phyloP scores from a whole-genome alignment of 2,329 filamentous ascomycete genomes.

The Trichoderma guizhouense region DNA sequence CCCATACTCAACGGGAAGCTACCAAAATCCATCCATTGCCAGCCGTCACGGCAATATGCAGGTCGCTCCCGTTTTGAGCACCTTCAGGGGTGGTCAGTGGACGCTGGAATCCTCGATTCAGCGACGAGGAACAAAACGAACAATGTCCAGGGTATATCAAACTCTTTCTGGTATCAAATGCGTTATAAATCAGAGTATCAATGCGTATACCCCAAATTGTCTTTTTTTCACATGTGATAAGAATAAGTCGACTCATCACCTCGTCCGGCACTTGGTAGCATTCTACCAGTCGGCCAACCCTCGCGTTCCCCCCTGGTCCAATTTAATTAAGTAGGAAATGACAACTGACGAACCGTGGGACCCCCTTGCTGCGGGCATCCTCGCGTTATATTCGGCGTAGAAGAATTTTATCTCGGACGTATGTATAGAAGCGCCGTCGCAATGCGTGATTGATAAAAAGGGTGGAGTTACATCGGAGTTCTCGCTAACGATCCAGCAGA shows the following conservation, averaged over 20 bases:
- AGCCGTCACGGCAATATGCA: neutral
- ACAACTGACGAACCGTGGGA: neutral
- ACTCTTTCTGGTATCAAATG: neutral
- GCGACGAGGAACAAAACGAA: neutral
- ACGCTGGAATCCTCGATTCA: neutral
- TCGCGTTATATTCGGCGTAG: neutral
- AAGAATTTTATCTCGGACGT: no score
- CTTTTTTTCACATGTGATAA: neutral
- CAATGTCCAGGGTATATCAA: neutral
- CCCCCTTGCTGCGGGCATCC: neutral
- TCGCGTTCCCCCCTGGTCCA: neutral
- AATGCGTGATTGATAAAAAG: neutral
- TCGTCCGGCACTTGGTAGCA: neutral
- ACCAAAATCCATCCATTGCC: neutral
- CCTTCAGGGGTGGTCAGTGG: neutral
- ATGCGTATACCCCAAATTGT: neutral
- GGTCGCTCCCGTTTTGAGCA: neutral
- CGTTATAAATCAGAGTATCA: neutral
- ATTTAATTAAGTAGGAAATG: neutral
- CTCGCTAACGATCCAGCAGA: neutral
- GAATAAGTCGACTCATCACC: neutral
- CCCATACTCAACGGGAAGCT: neutral
- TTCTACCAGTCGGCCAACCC: neutral
- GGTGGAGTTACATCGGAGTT: neutral
- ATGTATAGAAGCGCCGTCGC: neutral